These are phyloP conservation scores for Penicillium egyptiacum DNA, from an alignment of 495 filamentous ascomycete species.

Conservation along the genomic window DNA sequence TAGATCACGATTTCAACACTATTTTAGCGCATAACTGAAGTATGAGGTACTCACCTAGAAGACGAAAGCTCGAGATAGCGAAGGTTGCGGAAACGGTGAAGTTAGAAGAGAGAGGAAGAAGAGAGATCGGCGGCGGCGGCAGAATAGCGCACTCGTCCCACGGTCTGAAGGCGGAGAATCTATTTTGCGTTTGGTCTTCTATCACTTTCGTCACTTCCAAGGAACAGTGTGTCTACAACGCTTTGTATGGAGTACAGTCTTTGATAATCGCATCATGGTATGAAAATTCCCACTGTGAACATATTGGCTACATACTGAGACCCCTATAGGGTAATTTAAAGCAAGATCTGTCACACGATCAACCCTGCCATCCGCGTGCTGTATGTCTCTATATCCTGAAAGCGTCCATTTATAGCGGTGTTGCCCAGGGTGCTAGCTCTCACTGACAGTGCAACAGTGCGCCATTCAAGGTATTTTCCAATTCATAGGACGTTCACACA, in stretches of 20 bases:
- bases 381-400: slow-evolving; percentile 51
- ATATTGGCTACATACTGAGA: slow-evolving; percentile 13
- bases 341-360: slow-evolving; percentile 70
- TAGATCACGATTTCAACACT: not conserved
- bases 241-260: slow-evolving; percentile 4
- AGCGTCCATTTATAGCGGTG: not conserved
- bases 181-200: slow-evolving; percentile 40
- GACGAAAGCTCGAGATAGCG: not conserved
- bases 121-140: slow-evolving; percentile 28
- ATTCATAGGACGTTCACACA: not conserved
- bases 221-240: not conserved
- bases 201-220: slow-evolving; percentile 8
- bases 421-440: slow-evolving; percentile 1
- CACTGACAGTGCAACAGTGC: slow-evolving; percentile 52
- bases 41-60: slow-evolving; percentile 7
- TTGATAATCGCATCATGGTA: slow-evolving; percentile 48
- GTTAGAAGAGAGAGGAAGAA: slow-evolving; percentile 17
- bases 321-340: slow-evolving; percentile 50
- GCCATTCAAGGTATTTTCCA: slow-evolving; percentile 76
- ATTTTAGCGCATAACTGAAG: not conserved
- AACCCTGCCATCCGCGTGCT: slow-evolving; percentile 85
- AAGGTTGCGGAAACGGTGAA: slow-evolving; percentile 10
- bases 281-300: not conserved
- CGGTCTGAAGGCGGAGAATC: slow-evolving; percentile 40
- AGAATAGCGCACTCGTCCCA: slow-evolving; percentile 29